phyloP scores from a whole-genome alignment of 2,329 filamentous ascomycete genomes.

The Emericellopsis cladophorae region DNA sequence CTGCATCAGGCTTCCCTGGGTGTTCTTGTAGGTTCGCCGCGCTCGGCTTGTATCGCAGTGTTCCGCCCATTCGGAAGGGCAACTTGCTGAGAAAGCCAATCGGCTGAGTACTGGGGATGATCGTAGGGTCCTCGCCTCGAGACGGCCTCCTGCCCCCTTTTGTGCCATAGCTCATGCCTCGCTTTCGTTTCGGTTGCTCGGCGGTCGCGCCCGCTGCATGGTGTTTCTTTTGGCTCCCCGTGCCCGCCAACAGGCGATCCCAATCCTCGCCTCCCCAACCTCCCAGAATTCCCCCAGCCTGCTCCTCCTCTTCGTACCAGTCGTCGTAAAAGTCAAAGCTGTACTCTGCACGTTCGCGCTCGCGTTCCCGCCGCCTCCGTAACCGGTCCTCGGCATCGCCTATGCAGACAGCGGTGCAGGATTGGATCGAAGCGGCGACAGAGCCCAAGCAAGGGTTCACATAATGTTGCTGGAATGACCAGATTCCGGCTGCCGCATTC shows the following conservation, averaged over 20 bases:
- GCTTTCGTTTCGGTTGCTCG: conserved; percentile 58
- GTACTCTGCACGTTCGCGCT: conserved; percentile 54
- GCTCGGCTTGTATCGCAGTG: conserved; percentile 77
- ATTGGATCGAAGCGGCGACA: conserved; percentile 53
- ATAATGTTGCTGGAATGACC: conserved; percentile 78
- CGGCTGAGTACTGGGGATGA: conserved; percentile 79
- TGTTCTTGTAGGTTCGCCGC: conserved; percentile 85
- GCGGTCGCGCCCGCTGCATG: conserved; percentile 20
- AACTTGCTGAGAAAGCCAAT: conserved; percentile 75
- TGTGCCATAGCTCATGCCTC: conserved; percentile 84
- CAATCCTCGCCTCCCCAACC: conserved; percentile 75
- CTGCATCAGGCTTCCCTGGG: conserved; percentile 41
- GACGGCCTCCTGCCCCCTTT: conserved; percentile 37
- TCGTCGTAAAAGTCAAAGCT: conserved; percentile 98
- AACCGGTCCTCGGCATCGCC: conserved; percentile 63
- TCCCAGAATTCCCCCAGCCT: conserved; percentile 46
- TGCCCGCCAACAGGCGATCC: conserved; percentile 67
- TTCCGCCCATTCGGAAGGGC: conserved; percentile 75
- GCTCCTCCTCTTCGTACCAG: conserved; percentile 58
- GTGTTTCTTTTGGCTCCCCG: conserved; percentile 32
- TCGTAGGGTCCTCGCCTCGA: conserved; percentile 58
- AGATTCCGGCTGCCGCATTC: conserved; percentile 81
- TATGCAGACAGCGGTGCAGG: conserved; percentile 58
- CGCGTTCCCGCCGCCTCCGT: conserved; percentile 54
- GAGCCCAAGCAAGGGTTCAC: conserved; percentile 67